A percentile compares a stretch with the other conserved stretches of the same genome.
These are phyloP conservation scores for Chlamydomonas asymmetrica DNA, from an alignment of 139 green algal species.

Conservation along the genomic window DNA sequence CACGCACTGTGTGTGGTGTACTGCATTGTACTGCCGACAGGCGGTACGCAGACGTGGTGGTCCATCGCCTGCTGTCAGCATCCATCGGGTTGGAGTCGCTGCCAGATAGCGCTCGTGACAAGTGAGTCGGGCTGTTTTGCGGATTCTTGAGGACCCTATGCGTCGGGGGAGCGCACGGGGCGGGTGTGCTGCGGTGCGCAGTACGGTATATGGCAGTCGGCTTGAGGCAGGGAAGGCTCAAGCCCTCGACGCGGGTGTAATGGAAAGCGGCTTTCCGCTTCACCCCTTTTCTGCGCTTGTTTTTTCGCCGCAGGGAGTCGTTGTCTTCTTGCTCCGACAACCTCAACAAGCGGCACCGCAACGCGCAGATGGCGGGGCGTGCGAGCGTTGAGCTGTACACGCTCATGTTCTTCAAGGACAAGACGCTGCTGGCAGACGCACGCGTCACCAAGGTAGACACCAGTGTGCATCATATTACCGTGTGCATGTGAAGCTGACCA, in stretches of 20 bases:
- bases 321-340: conserved; percentile 74
- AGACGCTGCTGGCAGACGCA: conserved; percentile 69
- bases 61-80: conserved; percentile 89
- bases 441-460: conserved; percentile 82
- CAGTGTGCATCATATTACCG: too few relatives aligned
- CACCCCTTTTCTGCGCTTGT: conserved; percentile 14
- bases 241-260: too few relatives aligned
- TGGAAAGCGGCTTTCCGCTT: background rate
- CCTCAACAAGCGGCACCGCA: conserved; percentile 90
- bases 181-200: too few relatives aligned
- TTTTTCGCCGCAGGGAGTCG: conserved; percentile 28
- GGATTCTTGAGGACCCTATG: too few relatives aligned
- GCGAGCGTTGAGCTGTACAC: conserved; percentile 95
- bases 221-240: too few relatives aligned
- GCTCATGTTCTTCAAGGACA: conserved; percentile 91
- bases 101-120: conserved; percentile 66
- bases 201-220: too few relatives aligned
- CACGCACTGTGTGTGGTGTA: too few relatives aligned
- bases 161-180: too few relatives aligned
- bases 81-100: conserved; percentile 72
- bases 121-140: too few relatives aligned
- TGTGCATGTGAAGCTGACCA: too few relatives aligned
- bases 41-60: conserved; percentile 89
- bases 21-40: background rate
- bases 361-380: conserved; percentile 91